A percentile compares a stretch with the other conserved stretches of the same genome.
Conservation (phyloP, 345 rosid species). For the Euphorbia peplus region DNA sequence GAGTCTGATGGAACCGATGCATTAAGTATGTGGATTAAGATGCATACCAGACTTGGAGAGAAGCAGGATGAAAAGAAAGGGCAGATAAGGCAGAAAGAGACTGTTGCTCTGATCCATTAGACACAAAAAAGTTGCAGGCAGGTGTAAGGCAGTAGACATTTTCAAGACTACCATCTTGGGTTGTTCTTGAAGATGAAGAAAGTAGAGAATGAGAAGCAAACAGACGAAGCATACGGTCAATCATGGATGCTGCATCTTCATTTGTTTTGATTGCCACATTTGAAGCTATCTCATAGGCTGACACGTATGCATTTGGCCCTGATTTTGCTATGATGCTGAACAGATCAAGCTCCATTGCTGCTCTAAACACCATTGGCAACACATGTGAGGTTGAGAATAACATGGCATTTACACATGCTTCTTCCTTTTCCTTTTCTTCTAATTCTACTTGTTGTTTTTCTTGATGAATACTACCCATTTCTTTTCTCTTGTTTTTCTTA, state of each 20-base stretch:
- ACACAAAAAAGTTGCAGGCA: conserved; percentile 20
- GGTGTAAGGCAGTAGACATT: conserved; percentile 33
- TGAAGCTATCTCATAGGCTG: conserved; percentile 28
- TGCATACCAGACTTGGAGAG: conserved; percentile 22
- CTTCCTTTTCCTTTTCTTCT: conserved; percentile 5
- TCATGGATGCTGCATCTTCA: conserved; percentile 20
- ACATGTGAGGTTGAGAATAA: conserved; percentile 8
- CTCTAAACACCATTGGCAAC: conserved; percentile 24
- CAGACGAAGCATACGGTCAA: conserved; percentile 35
- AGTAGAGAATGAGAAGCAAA: conserved; percentile 30
- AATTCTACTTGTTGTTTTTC: no score
- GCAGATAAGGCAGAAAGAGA: conserved; percentile 19
- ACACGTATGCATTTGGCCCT: conserved; percentile 16
- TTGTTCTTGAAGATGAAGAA: conserved; percentile 7
- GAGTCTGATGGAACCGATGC: no score
- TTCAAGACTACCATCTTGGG: conserved; percentile 16
- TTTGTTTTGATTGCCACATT: no score
- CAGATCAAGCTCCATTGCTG: conserved; percentile 28
- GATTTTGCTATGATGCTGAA: conserved; percentile 16
- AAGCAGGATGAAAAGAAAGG: conserved; percentile 9
- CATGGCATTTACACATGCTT: conserved; percentile 20
- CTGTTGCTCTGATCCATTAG: conserved; percentile 12
- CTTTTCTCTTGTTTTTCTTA: neutral
- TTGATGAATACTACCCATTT: neutral
- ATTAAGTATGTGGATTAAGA: neutral